These are phyloP conservation scores for Apiotrichum gamsii DNA, from an alignment of 1,284 basidiomycete genomes.

Conservation along the genomic window DNA sequence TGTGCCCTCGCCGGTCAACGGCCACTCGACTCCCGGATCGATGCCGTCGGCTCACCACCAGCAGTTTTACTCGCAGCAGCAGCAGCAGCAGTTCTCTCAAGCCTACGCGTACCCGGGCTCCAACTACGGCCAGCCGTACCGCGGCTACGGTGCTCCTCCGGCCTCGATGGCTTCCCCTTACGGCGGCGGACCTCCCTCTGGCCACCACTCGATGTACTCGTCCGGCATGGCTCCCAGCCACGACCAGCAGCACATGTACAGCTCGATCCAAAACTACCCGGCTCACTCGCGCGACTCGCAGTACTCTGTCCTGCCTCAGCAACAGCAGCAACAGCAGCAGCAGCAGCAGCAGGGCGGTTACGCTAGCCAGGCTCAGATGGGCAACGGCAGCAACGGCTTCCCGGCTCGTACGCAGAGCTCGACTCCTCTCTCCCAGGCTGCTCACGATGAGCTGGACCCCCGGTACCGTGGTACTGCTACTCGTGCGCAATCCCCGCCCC, in stretches of 20 bases:
- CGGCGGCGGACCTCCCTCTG: constrained; percentile 17
- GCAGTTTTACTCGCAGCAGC: constrained; percentile 26
- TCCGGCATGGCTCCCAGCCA: constrained; percentile 34
- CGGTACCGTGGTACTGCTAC: constrained; percentile 22
- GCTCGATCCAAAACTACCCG: constrained; percentile 31
- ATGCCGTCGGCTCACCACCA: constrained; percentile 28
- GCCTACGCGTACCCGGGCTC: constrained; percentile 32
- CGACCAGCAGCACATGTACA: constrained; percentile 36
- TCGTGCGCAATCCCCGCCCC: constrained; percentile 10
- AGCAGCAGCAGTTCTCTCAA: constrained; percentile 31
- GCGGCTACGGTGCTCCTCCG: constrained; percentile 25
- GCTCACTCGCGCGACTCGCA: constrained; percentile 38
- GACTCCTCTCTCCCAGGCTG: constrained; percentile 29
- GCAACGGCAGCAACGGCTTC: constrained; percentile 33
- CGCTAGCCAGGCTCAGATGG: constrained; percentile 28
- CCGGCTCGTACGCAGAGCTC: constrained; percentile 39
- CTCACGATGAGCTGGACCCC: constrained; percentile 20
- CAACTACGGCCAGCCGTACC: constrained; percentile 24
- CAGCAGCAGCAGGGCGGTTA: constrained; percentile 30
- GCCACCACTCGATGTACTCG: constrained; percentile 32
- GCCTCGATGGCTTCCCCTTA: constrained; percentile 30
- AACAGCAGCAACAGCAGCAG: too few species aligned
- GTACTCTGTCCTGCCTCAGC: constrained; percentile 30
- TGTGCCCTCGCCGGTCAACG: constrained; percentile 42
- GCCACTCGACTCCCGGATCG: constrained; percentile 34